These are phyloP conservation scores for Alliaria petiolata DNA, from an alignment of 345 rosid species.

Conservation along the genomic window DNA sequence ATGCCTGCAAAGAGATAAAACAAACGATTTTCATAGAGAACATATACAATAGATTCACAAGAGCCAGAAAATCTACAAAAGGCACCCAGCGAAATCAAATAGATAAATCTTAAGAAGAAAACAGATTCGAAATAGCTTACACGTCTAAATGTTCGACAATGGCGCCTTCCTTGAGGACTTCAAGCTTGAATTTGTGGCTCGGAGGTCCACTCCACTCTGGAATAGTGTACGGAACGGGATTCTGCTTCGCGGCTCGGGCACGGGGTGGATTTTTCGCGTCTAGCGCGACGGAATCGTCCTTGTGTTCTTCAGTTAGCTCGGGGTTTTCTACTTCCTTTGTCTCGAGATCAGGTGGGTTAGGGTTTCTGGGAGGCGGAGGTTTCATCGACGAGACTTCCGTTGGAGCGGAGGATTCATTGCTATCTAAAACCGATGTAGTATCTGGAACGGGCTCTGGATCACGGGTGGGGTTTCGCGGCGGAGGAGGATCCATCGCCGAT, in stretches of 20 bases:
- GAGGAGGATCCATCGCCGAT: conserved; percentile 61
- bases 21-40: neutral
- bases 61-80: neutral
- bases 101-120: neutral
- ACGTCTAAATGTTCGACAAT: conserved; percentile 55
- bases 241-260: conserved; percentile 20
- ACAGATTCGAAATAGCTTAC: conserved; percentile 33
- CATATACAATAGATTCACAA: neutral
- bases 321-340: neutral
- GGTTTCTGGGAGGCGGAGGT: conserved; percentile 44
- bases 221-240: conserved; percentile 65
- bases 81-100: neutral
- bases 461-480: conserved; percentile 37
- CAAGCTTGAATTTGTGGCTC: conserved; percentile 53
- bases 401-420: conserved; percentile 6
- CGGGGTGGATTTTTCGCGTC: conserved; percentile 8
- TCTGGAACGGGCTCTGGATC: conserved; percentile 11
- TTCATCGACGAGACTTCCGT: conserved; percentile 28
- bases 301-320: neutral
- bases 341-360: conserved; percentile 16
- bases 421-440: neutral
- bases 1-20: conserved; percentile 35
- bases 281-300: conserved; percentile 1
- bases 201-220: conserved; percentile 95
- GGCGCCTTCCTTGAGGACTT: conserved; percentile 86